Evolutionary conservation across 805 yeast species (phyloP), one percentile per base, ranked within the genome.

Genomic region (Saccharomycopsis amapae): DNA sequence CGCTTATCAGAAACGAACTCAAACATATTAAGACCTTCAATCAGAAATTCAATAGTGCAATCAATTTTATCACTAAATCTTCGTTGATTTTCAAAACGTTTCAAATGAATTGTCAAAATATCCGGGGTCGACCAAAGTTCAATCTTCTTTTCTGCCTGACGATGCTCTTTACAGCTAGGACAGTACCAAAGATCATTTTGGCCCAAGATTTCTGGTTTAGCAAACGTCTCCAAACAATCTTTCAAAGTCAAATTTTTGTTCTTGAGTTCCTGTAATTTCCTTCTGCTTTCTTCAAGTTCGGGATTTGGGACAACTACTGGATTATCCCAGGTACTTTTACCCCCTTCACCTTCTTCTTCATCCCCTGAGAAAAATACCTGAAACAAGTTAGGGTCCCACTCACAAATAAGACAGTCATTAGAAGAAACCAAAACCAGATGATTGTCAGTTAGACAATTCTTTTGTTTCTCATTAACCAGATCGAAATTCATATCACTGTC

Each of bases 71-170:
- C 97, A 59, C 96, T 80, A 54, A 87, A 80, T 31, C 88, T 79
- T 45, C 88, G 67, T 30, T 85, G 85, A 55, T 81, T 85, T 55
- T 87, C 88, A 64, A 90, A 90, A 53, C 98, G 69, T 60, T 90
- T 93, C 59, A 90, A 69, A 61, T 93, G 97, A 42, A 90, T 82
- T 1, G 94, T 79, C 52, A 93, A 68, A 24, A 93, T 78, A 59
- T 93, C 97, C 1, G 97, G 97, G 0, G 85, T 79, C n/a, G 79
- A 75, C 97, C 97, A 93, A 17, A 90, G 66, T 62, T 88, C 94
- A 44, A 93, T 82, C 37, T 85, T 82, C 58, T 93, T 90, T 1
- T 94, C 79, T 0, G 97, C 97, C 55, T 85, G 87, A 49, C 88
- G 76, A 57, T 87, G 95, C 43, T 85, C 93, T 56, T 84, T 78